phyloP scores from a whole-genome alignment of 106 monocot genomes.

The Ottelia alismoides region DNA sequence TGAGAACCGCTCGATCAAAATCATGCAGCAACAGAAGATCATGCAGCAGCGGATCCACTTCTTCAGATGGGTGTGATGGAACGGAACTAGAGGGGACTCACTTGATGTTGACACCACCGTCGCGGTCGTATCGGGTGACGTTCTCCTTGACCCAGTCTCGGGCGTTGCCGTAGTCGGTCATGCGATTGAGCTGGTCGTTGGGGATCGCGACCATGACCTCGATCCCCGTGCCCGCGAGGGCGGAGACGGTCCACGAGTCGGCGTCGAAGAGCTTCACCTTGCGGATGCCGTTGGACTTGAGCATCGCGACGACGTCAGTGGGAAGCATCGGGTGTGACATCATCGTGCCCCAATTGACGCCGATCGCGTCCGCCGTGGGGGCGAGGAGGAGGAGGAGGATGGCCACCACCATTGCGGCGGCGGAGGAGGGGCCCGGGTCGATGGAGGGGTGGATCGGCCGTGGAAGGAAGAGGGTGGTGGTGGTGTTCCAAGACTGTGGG shows the following conservation, averaged over 20 bases:
- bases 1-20: too few relatives aligned
- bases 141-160: conserved; percentile 18
- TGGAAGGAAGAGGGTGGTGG: too few relatives aligned
- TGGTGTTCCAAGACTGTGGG: too few relatives aligned
- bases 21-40: too few relatives aligned
- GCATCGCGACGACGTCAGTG: conserved; percentile 11
- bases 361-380: too few relatives aligned
- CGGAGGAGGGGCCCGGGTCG: too few relatives aligned
- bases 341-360: conserved; percentile 26
- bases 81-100: too few relatives aligned
- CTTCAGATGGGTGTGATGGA: too few relatives aligned
- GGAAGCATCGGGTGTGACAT: conserved; percentile 15
- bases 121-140: conserved; percentile 46
- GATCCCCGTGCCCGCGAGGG: conserved; percentile 13
- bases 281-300: conserved; percentile 11
- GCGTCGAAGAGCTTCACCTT: conserved; percentile 26
- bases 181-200: conserved; percentile 10
- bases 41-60: too few relatives aligned
- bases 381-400: too few relatives aligned
- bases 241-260: conserved; percentile 10
- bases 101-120: conserved; percentile 50
- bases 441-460: too few relatives aligned
- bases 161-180: conserved; percentile 14
- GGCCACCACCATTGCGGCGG: too few relatives aligned
- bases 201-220: conserved; percentile 31